These are phyloP conservation scores for Aureobasidium zeae DNA, from an alignment of 2,329 filamentous ascomycete species.

Conservation along the genomic window DNA sequence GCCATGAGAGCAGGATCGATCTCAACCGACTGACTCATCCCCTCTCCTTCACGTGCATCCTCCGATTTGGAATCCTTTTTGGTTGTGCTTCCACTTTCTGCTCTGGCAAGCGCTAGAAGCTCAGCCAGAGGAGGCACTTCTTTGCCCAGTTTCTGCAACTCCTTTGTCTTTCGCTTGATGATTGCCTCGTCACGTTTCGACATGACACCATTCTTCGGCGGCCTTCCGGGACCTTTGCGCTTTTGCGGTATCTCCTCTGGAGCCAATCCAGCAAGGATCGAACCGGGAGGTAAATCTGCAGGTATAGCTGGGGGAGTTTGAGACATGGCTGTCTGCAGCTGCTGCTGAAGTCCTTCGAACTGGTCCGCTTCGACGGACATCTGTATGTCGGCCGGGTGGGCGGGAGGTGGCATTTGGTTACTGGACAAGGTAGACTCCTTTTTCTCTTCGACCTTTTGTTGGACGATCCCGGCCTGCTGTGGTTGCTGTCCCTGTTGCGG, in stretches of 20 bases:
- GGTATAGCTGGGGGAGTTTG: conserved; percentile 16
- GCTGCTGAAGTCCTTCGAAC: neutral
- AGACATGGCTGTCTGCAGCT: conserved; percentile 3
- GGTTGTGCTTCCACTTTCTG: conserved; percentile 20
- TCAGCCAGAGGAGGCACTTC: conserved; percentile 24
- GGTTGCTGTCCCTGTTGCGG: no score
- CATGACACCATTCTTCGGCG: conserved; percentile 75
- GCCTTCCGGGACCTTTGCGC: conserved; percentile 68
- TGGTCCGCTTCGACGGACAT: conserved; percentile 14
- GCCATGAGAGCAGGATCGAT: conserved; percentile 16
- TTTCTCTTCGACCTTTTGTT: neutral
- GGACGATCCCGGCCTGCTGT: no score
- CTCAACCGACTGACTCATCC: conserved; percentile 10
- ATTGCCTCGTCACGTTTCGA: conserved; percentile 56
- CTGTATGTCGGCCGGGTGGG: conserved; percentile 15
- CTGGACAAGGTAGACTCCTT: conserved; percentile 10
- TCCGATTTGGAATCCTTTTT: conserved; percentile 20
- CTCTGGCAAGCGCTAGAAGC: conserved; percentile 27
- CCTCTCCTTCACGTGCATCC: conserved; percentile 14
- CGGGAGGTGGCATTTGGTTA: conserved; percentile 8
- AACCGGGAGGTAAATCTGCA: conserved; percentile 21
- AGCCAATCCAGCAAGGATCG: conserved; percentile 25
- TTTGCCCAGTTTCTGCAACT: conserved; percentile 28
- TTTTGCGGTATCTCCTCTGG: conserved; percentile 43
- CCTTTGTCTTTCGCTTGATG: conserved; percentile 29